Evolutionary conservation across 495 filamentous ascomycete genomes (phyloP), one percentile per base, ranked within the genome.

Genomic region (Penicillium lagena): DNA sequence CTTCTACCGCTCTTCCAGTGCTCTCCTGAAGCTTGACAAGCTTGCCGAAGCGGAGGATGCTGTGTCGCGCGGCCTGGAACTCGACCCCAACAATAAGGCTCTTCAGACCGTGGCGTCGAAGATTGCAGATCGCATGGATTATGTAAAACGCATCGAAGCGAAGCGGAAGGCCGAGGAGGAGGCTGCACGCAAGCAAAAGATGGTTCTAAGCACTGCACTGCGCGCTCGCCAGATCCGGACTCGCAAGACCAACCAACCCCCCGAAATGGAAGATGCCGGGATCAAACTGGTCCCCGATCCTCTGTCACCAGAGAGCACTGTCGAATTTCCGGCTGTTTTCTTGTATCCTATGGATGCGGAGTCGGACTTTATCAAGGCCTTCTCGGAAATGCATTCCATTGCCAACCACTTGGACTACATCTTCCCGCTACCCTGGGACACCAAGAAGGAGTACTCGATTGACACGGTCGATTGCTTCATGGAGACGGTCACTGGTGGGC

Each of bases 361-460:
- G 70, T 83, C 77, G 3, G 93, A 98, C 55, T 95, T 98, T 55
- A 77, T 98, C 63, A 95, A 95, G 67, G 73, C 71, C 0, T 88
- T 96, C 47, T 71, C 72, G 7, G 91, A 96, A 70, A 79, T 72
- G 38, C 78, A 83, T 42, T 55, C 62, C 11, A 78, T 96, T 17
- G 74, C 66, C 7, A 77, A 87, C 43, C 87, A 95, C 54, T 67
- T 98, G 37, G 71, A 72, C 0, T 93, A 94, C 46, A 83, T 96
- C 12, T 81, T 97, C 42, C 81, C 79, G 0, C 50, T 83, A 47
- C 86, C 88, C n/a, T 97, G 90, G 93, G 93, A 98, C 57, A 51
- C 58, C 12, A 68, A 75, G 50, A 65, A 76, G 5, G 83, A 85
- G 54, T 96, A 95, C 52, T 52, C 70, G 0, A 64, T 66, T 0